Evolutionary conservation across 2,329 filamentous ascomycete genomes (phyloP), one percentile per base, ranked within the genome.

Genomic region (Aspergillus sp.): DNA sequence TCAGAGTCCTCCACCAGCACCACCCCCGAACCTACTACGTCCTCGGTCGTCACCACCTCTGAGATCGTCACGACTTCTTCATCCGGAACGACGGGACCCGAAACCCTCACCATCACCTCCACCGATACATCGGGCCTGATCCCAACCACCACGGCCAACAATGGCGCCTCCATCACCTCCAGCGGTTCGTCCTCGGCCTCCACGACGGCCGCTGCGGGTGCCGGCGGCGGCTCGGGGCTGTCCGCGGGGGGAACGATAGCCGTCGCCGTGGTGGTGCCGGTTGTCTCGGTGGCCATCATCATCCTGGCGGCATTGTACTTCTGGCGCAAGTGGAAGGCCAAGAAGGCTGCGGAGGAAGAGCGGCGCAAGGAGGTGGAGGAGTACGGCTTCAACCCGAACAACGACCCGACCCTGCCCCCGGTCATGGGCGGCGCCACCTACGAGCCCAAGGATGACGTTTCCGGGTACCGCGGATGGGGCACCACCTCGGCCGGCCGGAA

Each of bases 381-480:
- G 68, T 97, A 97, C 70, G 88, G 89, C 29, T 97, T 92, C 78
- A 97, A 97, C 71, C 94, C 94, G n/a, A 97, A 97, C 73, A 87
- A 91, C 55, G 92, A 97, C 68, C 91, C 92, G 0, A 91, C 88
- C 1, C 79, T 96, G 11, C 85, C 85, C 6, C 78, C 80, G 9
- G 77, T 83, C 21, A 74, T 79, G 48, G 78, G 64, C 7, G 71
- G 67, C 29, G 72, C 70, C 38, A 76, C 76, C 46, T 81, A 49
- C 76, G 81, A 40, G 85, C 85, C 62, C 86, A 89, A 96, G 66
- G 88, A 91, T 58, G 81, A 82, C 53, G 82, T 85, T n/a, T 63
- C 67, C 2, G 93, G 93, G 45, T 99, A 99, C 75, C 87, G 94
- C 61, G 94, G 94, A 60, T 99, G 94, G 94, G 93, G 93, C 50